phyloP scores from a whole-genome alignment of 208 protist genomes.

The Trypanosomatidae sp. region DNA sequence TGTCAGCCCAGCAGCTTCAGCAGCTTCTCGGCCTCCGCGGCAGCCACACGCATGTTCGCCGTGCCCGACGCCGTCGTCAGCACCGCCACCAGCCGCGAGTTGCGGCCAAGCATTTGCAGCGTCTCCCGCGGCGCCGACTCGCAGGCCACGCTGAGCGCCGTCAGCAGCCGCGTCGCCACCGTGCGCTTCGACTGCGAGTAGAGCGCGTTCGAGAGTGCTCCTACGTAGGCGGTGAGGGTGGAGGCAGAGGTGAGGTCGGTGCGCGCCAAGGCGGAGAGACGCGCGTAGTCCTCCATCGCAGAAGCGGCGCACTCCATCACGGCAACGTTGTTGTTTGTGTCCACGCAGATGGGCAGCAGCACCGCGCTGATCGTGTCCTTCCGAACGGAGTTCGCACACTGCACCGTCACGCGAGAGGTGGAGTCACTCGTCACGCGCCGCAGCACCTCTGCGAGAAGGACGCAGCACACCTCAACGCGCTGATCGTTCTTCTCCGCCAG shows the following conservation, averaged over 20 bases:
- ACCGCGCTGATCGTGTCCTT: slow-evolving; percentile 38
- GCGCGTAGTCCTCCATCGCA: slow-evolving; percentile 49
- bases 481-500: slow-evolving; percentile 36
- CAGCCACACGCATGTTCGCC: slow-evolving; percentile 20
- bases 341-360: slow-evolving; percentile 55
- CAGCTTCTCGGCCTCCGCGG: slow-evolving; percentile 31
- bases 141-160: slow-evolving; percentile 39
- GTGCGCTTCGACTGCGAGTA: slow-evolving; percentile 23
- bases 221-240: slow-evolving; percentile 20
- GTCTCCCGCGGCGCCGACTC: slow-evolving; percentile 21
- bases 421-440: slow-evolving; percentile 32
- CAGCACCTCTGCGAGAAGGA: slow-evolving; percentile 41
- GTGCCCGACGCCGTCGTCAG: slow-evolving; percentile 13
- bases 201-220: slow-evolving; percentile 31
- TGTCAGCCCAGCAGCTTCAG: slow-evolving; percentile 12
- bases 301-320: slow-evolving; percentile 45
- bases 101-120: slow-evolving; percentile 3
- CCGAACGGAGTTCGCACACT: slow-evolving; percentile 38
- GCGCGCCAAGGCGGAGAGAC: slow-evolving; percentile 37
- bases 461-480: slow-evolving; percentile 38
- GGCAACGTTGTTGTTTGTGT: slow-evolving; percentile 18
- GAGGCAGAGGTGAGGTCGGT: slow-evolving; percentile 38
- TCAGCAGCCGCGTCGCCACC: slow-evolving; percentile 44
- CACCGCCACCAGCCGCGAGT: slow-evolving; percentile 17
- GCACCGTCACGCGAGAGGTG: slow-evolving; percentile 27